Evolutionary conservation across 176 grass and related monocot genomes (phyloP).

Genomic region (Chloris gayana): DNA sequence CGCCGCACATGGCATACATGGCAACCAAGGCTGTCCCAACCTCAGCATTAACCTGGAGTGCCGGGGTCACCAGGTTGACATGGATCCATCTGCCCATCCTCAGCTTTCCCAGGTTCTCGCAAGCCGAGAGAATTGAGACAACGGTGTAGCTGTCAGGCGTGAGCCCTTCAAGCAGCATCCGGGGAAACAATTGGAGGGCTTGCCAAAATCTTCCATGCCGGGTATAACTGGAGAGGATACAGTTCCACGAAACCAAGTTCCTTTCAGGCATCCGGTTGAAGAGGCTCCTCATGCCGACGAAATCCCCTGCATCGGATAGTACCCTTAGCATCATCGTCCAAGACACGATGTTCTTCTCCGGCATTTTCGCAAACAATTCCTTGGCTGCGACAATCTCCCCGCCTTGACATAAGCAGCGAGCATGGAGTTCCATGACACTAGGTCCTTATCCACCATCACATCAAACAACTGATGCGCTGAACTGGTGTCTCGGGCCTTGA

Average conservation of each 20-base stretch:
- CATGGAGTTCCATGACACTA: slow-evolving; percentile 61
- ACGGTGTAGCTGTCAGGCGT: slow-evolving; percentile 40
- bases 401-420: slow-evolving; percentile 34
- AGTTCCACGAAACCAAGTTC: slow-evolving; percentile 64
- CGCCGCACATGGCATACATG: slow-evolving; percentile 64
- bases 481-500: slow-evolving; percentile 7
- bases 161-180: slow-evolving; percentile 45
- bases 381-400: neutral
- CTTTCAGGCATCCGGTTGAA: slow-evolving; percentile 54
- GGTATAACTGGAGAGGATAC: slow-evolving; percentile 55
- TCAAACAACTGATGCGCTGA: slow-evolving; percentile 42
- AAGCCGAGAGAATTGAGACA: slow-evolving; percentile 41
- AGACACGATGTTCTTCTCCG: slow-evolving; percentile 32
- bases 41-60: slow-evolving; percentile 32
- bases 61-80: slow-evolving; percentile 47
- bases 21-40: slow-evolving; percentile 51
- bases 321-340: slow-evolving; percentile 53
- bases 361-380: slow-evolving; percentile 49
- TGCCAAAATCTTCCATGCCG: slow-evolving; percentile 38
- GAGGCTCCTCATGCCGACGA: slow-evolving; percentile 39
- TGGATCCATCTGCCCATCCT: slow-evolving; percentile 58
- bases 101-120: slow-evolving; percentile 42
- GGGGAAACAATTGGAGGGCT: slow-evolving; percentile 38
- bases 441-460: slow-evolving; percentile 41
- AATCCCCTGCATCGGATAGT: slow-evolving; percentile 24